Evolutionary conservation across 2,329 filamentous ascomycete species (phyloP).

Genomic region (Exophiala sp.): DNA sequence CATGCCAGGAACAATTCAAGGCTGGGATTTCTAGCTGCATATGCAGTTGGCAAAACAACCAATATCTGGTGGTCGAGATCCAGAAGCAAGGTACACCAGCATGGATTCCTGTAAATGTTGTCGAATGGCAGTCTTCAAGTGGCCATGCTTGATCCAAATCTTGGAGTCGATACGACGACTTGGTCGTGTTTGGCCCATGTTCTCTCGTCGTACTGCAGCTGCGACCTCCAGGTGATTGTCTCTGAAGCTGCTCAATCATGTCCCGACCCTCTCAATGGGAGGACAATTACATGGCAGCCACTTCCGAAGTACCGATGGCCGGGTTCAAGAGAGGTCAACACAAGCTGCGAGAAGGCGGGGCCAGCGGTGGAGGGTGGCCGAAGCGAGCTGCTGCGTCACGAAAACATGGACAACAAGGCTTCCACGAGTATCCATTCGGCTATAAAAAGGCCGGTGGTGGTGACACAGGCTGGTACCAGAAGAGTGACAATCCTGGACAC

Average conservation of each 20-base stretch:
- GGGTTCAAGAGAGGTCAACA: neutral
- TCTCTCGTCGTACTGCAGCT: neutral
- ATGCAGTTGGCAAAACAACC: neutral
- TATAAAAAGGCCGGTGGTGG: neutral
- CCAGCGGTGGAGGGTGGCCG: neutral
- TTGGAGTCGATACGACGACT: neutral
- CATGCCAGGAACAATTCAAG: slow-evolving; percentile 1
- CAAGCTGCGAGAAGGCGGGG: neutral
- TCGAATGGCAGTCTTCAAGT: neutral
- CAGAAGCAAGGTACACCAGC: neutral
- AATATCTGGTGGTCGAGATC: neutral
- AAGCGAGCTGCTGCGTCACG: neutral
- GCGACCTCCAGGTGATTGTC: neutral
- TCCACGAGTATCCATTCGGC: neutral
- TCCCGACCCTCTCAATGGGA: neutral
- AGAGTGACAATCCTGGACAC: too few species aligned
- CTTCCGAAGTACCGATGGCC: neutral
- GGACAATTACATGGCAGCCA: neutral
- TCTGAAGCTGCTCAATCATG: neutral
- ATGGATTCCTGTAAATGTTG: neutral
- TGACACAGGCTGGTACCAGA: neutral
- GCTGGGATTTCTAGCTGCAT: neutral
- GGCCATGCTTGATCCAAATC: neutral
- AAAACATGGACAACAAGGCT: neutral
- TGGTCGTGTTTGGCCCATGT: neutral